These are phyloP conservation scores for Grosmannia penicillata DNA, from an alignment of 2,329 filamentous ascomycete species.

Conservation along the genomic window DNA sequence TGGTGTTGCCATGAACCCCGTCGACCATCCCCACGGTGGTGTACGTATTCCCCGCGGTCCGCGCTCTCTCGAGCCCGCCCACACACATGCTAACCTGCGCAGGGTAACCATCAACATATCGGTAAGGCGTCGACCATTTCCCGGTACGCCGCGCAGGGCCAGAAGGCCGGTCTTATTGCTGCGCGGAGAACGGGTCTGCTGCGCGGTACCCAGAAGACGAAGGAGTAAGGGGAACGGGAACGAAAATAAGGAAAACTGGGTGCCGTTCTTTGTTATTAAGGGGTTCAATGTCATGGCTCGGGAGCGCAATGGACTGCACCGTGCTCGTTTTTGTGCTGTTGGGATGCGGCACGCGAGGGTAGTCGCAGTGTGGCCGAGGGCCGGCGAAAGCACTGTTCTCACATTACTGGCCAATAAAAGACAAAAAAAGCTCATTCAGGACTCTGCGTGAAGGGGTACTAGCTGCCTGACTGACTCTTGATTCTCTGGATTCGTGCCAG, in stretches of 20 bases:
- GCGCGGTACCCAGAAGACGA: constrained; percentile 99
- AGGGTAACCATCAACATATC: constrained; percentile 99
- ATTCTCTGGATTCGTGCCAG: no score
- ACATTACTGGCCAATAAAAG: neutral
- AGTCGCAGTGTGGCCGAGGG: constrained; percentile 1
- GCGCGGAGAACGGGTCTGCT: constrained; percentile 99
- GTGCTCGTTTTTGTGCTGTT: constrained; percentile 26
- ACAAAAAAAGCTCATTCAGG: no score
- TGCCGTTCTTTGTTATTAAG: constrained; percentile 3
- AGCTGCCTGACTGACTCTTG: no score
- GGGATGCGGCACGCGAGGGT: neutral
- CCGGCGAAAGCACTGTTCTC: neutral
- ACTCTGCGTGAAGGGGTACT: no score
- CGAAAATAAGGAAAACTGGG: constrained; percentile 3
- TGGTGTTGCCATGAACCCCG: constrained; percentile 99
- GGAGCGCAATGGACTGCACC: constrained; percentile 52
- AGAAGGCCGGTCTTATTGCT: constrained; percentile 99
- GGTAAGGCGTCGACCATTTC: constrained; percentile 99
- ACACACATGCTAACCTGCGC: no score
- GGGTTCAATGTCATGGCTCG: constrained; percentile 23
- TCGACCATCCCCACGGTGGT: constrained; percentile 97
- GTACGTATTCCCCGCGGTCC: constrained; percentile 27
- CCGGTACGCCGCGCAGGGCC: constrained; percentile 91
- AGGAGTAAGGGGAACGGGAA: constrained; percentile 52
- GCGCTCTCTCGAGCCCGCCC: no score